Evolutionary conservation across 352 stramenopile genomes (phyloP), one percentile per base, ranked within the genome.

Genomic region (Aphanomyces stellatus): DNA sequence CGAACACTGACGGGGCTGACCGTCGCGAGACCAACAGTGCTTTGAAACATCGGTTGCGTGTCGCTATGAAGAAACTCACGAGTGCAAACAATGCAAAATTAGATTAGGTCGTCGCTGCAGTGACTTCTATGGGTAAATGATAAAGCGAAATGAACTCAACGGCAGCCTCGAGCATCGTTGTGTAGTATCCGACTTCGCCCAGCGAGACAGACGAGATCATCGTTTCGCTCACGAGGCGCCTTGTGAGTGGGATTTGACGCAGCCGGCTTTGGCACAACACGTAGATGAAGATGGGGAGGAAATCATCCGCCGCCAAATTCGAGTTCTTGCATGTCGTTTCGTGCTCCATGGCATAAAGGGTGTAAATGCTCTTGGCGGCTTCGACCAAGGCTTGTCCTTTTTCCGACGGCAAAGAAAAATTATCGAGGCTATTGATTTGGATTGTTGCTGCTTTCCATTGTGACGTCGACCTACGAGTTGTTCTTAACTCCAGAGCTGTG

Each of bases 281-380:
- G 35, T 82, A 90, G 37, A 91, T 91, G 61, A 91, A 89, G 62
- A 92, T 92, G 11, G 83, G 83, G 13, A 92, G 66, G 53, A 90
- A 92, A 46, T 92, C 83, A 41, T 90, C 83, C 0, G 83, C 83
- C 10, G 83, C 75, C 76, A 92, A 53, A 60, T 74, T 34, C 31
- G 67, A 51, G 41, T 67, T 62, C 8, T 76, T 37, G n/a, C n/a
- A n/a, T n/a, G n/a, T n/a, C 5, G 49, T 53, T 13, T 56, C 56
- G 42, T 89, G 80, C 55, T 91, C 82, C 13, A 62, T 53, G 7
- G 69, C 71, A 37, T 88, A 78, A 0, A 81, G 87, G 31, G 86
- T 76, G 59, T 88, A 91, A 42, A 91, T 88, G 56, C 80, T 88
- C 33, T 81, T 82, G 25, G 82, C 82, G 1, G 88, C 79, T 34